Evolutionary conservation across 2,329 filamentous ascomycete genomes (phyloP).

Genomic region (Blastomyces gilchristii): DNA sequence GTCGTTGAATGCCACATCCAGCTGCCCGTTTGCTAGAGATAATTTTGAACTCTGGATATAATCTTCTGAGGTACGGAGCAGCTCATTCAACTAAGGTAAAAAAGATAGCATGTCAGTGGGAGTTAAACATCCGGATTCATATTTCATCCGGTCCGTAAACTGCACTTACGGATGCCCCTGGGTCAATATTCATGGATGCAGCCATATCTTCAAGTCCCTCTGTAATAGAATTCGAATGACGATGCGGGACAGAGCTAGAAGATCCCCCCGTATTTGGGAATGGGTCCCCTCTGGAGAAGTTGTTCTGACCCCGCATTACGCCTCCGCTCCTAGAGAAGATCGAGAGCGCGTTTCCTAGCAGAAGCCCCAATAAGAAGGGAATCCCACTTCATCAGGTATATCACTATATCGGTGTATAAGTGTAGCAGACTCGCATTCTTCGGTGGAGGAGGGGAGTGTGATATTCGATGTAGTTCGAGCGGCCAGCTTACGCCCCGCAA

Average conservation of each 20-base stretch:
- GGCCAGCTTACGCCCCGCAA: neutral
- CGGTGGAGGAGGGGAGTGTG: neutral
- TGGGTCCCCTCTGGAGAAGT: neutral
- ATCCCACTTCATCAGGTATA: neutral
- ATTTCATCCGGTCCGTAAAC: too few relatives aligned
- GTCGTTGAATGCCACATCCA: constrained; percentile 68
- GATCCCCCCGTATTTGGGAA: neutral
- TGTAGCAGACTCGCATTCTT: neutral
- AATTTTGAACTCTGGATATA: constrained; percentile 27
- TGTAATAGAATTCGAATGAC: neutral
- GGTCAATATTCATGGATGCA: constrained; percentile 12
- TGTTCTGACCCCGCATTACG: neutral
- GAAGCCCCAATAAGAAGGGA: neutral
- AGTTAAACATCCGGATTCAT: neutral
- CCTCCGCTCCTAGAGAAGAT: neutral
- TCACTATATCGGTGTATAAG: neutral
- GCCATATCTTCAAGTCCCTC: constrained; percentile 11
- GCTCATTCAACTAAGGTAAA: constrained; percentile 24
- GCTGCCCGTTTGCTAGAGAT: constrained; percentile 29
- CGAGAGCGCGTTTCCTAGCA: neutral
- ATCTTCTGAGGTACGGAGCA: constrained; percentile 28
- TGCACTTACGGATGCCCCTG: constrained; percentile 12
- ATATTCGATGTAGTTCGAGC: neutral
- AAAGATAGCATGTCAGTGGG: neutral
- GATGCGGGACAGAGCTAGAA: neutral